Base-by-base conservation (phyloP, 805 yeast species). In the Myxozyma vanderwaltii region DNA sequence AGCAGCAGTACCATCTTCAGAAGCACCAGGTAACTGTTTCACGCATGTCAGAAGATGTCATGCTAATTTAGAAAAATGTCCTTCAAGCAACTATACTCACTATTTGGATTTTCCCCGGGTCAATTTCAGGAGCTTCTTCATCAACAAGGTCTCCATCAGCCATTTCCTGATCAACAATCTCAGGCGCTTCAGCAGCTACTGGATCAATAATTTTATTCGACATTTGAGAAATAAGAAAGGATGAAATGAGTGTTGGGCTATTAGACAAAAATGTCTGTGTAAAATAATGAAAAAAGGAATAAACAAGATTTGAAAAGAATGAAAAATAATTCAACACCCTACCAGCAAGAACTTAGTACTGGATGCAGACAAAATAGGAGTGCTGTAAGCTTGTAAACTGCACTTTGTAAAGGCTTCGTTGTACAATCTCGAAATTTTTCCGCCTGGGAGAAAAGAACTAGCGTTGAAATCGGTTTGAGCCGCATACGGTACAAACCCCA, bases 1-100 rank as follows among this genome's bases (percentile, higher is more conserved):
- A 0, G 96, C 97, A 27, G 96, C 91, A 44, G 92, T 82, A 46
- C 97, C 97, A 72, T 94, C 98, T 64, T 89, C 94, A 2, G 96
- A 81, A 10, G 92, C 82, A 4, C 97, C 97, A 26, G 96, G 92
- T 41, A 91, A 82, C 70, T 69, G 51, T 61, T 56, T 15, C 19
- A 8, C 8, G 15, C 15, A 60, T 54, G 17, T 13, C 38, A 31
- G n/a, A n/a, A n/a, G n/a, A n/a, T n/a, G n/a, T n/a, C n/a, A n/a
- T n/a, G n/a, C n/a, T n/a, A 31, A n/a, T 6, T 33, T 19, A 8
- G 17, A 17, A 46, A n/a, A 29, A 19, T 35, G 19, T 17, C 17
- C 44, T 13, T 29, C 31, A 46, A 29, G 19, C 17, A 21, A 19
- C 23, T 6, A 12, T 10, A 63, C 71, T 19, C 59, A 71, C 72